These are phyloP conservation scores for Apostasia ramifera DNA, from an alignment of 106 monocot genomes.

Conservation along the genomic window DNA sequence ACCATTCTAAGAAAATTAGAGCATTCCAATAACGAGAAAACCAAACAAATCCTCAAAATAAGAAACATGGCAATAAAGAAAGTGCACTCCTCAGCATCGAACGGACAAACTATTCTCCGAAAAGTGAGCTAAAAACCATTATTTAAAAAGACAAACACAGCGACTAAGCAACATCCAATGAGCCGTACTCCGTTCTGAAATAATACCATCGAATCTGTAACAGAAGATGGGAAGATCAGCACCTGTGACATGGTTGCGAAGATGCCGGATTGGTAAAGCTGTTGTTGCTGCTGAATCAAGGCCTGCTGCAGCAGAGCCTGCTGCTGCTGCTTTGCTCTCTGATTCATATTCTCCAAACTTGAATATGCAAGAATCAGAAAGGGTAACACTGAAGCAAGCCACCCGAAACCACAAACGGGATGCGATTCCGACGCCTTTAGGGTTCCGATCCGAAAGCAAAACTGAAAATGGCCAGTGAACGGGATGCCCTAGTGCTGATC, in stretches of 20 bases:
- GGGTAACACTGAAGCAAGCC: background rate
- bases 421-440: background rate
- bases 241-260: constrained; percentile 63
- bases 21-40: too few relatives aligned
- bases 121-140: too few relatives aligned
- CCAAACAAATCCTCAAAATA: too few relatives aligned
- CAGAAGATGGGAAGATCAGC: background rate
- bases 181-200: background rate
- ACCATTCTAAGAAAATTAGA: too few relatives aligned
- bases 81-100: too few relatives aligned
- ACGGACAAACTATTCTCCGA: too few relatives aligned
- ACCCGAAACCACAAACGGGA: background rate
- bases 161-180: too few relatives aligned
- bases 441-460: background rate
- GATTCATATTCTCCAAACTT: constrained; percentile 15
- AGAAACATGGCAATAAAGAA: too few relatives aligned
- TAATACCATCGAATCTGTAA: background rate
- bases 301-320: constrained; percentile 60
- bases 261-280: constrained; percentile 52
- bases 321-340: constrained; percentile 28
- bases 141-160: too few relatives aligned
- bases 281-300: constrained; percentile 58
- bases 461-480: background rate
- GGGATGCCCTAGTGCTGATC: constrained; percentile 9
- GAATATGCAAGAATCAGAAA: background rate